A percentile compares a stretch with the other conserved stretches of the same genome.
Evolutionary conservation across 176 grass and related monocot genomes (phyloP).

Genomic region (Bromus sterilis): DNA sequence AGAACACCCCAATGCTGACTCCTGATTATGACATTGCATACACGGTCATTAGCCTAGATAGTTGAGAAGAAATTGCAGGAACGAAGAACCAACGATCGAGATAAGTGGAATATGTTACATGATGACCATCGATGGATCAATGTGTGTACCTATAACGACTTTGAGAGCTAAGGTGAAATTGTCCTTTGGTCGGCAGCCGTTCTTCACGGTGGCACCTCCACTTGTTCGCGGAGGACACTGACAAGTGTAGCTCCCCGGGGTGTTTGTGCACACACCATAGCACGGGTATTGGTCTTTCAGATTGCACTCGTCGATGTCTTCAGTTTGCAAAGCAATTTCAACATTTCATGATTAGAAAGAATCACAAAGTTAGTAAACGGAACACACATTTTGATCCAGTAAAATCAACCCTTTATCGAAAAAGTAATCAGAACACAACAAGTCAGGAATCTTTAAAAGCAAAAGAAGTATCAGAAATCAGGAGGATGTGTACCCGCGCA

Average conservation of each 20-base stretch:
- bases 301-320: conserved; percentile 61
- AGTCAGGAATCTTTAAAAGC: too few species aligned
- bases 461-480: too few species aligned
- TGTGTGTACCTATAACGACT: conserved; percentile 27
- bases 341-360: background rate
- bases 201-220: background rate
- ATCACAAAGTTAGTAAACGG: too few species aligned
- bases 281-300: background rate
- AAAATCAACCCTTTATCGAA: too few species aligned
- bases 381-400: too few species aligned
- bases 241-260: conserved; percentile 1
- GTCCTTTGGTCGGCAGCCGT: conserved; percentile 43
- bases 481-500: conserved; percentile 50
- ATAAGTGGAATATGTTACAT: background rate
- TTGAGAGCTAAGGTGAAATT: conserved; percentile 42
- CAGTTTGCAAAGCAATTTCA: background rate
- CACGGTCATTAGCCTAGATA: background rate
- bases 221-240: conserved; percentile 24
- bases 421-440: too few species aligned
- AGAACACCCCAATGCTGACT: conserved; percentile 25
- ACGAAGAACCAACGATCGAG: background rate
- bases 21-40: conserved; percentile 19
- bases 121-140: too few species aligned
- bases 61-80: background rate
- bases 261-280: conserved; percentile 38